These are phyloP conservation scores for Puccinellia tenuiflora DNA, from an alignment of 176 grass and related monocot genomes.

Conservation along the genomic window DNA sequence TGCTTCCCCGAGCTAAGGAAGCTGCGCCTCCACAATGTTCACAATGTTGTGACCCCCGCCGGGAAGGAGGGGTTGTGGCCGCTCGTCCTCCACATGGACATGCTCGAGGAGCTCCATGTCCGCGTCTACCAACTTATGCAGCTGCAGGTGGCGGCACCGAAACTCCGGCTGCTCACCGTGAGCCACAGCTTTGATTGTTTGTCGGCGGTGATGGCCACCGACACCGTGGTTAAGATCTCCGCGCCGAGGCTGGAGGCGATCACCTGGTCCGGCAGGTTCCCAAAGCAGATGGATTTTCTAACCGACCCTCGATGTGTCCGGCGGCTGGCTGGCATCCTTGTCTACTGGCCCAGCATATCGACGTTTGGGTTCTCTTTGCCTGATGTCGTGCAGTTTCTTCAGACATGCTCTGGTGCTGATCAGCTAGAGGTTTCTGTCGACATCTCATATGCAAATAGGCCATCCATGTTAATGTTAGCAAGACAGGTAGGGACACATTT, in stretches of 20 bases:
- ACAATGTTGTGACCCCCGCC: not conserved
- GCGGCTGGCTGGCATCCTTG: not conserved
- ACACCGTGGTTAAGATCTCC: not conserved
- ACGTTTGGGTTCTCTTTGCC: not conserved
- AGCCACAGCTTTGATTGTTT: too few relatives aligned
- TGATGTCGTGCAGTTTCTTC: not conserved
- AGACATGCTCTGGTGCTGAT: not conserved
- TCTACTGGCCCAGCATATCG: not conserved
- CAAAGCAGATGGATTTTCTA: not conserved
- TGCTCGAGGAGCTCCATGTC: slow-evolving; percentile 10
- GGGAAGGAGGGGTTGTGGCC: not conserved
- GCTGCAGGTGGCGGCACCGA: not conserved
- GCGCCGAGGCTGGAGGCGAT: not conserved
- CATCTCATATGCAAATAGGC: not conserved
- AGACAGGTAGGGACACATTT: not conserved
- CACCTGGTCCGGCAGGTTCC: not conserved
- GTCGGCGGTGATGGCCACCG: not conserved
- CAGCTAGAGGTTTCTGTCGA: not conserved
- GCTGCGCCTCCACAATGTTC: not conserved
- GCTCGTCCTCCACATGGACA: slow-evolving; percentile 1
- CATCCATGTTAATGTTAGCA: not conserved
- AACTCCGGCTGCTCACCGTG: not conserved
- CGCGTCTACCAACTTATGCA: not conserved
- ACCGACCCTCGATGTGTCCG: not conserved
- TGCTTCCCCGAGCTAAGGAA: not conserved